Conservation (phyloP, 2,329 filamentous ascomycete genomes). For the Clonostachys chloroleuca region DNA sequence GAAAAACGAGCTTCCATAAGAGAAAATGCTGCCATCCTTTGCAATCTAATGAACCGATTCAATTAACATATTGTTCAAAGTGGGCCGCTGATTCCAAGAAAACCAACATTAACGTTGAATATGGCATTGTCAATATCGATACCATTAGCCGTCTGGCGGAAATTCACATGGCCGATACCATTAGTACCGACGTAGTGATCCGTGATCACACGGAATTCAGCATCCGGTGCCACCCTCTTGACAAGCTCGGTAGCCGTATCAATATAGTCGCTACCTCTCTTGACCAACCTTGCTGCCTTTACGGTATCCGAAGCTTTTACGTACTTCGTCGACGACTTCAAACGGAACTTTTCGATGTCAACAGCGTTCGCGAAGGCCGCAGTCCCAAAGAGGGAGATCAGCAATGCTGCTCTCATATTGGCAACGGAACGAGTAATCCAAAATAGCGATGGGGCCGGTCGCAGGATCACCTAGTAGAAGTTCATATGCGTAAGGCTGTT, state of each 20-base stretch:
- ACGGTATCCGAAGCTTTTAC: too few species aligned
- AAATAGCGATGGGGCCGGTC: too few species aligned
- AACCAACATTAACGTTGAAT: conserved; percentile 48
- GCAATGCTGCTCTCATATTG: too few species aligned
- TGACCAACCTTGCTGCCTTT: too few species aligned
- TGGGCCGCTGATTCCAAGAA: neutral
- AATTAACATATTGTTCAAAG: neutral
- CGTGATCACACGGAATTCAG: conserved; percentile 36
- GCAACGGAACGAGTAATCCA: too few species aligned
- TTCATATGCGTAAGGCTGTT: too few species aligned
- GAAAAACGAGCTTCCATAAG: conserved; percentile 37
- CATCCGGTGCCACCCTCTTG: conserved; percentile 22
- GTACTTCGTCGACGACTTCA: too few species aligned
- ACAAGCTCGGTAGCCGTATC: conserved; percentile 37
- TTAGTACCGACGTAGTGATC: conserved; percentile 45
- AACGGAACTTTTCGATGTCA: too few species aligned
- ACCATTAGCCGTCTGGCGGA: conserved; percentile 48
- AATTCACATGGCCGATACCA: conserved; percentile 48
- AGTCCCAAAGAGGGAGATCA: too few species aligned
- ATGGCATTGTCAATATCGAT: conserved; percentile 51
- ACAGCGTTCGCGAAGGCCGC: too few species aligned
- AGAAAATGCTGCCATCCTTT: conserved; percentile 45
- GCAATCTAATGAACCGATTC: conserved; percentile 26
- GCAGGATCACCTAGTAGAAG: too few species aligned
- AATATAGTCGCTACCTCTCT: conserved; percentile 22